A percentile compares a stretch with the other conserved stretches of the same genome.
phyloP scores from a whole-genome alignment of 306 rosid genomes.

The Castanospermum australe region DNA sequence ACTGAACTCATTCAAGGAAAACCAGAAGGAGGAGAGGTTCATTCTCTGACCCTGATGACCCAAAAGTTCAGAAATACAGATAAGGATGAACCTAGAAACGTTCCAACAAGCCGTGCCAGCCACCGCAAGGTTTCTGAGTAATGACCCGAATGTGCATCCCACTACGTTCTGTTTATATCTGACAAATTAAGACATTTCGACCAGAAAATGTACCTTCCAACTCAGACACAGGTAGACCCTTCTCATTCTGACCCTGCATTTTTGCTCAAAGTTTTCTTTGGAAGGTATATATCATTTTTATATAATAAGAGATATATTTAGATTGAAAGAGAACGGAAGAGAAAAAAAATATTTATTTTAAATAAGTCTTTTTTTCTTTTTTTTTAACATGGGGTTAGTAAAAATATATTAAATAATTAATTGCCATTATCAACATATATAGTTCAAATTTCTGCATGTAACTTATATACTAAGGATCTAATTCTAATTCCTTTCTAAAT shows the following conservation, averaged over 20 bases:
- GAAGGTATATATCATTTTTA: constrained; percentile 27
- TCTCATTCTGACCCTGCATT: constrained; percentile 27
- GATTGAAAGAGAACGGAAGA: no score
- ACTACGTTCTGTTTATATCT: constrained; percentile 33
- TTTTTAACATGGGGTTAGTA: no score
- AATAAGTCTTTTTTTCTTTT: no score
- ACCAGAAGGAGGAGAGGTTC: not conserved
- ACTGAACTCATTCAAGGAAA: constrained; percentile 16
- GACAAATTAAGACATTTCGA: constrained; percentile 35
- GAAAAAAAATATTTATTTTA: no score
- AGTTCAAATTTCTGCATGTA: constrained; percentile 24
- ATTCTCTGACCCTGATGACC: constrained; percentile 17
- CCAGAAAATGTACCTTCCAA: constrained; percentile 29
- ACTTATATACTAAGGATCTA: constrained; percentile 17
- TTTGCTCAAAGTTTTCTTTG: constrained; percentile 22
- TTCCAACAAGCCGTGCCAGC: constrained; percentile 25
- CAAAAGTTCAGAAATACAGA: not conserved
- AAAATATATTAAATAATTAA: constrained; percentile 14
- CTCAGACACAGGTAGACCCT: constrained; percentile 28
- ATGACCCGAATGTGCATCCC: constrained; percentile 27
- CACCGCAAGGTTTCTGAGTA: constrained; percentile 26
- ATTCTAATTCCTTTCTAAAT: constrained; percentile 5
- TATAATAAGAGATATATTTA: no score
- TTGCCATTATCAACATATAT: not conserved
- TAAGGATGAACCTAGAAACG: constrained; percentile 33